Evolutionary conservation across 177 flowering plant genomes (phyloP).

Genomic region (Vitis hybrid): DNA sequence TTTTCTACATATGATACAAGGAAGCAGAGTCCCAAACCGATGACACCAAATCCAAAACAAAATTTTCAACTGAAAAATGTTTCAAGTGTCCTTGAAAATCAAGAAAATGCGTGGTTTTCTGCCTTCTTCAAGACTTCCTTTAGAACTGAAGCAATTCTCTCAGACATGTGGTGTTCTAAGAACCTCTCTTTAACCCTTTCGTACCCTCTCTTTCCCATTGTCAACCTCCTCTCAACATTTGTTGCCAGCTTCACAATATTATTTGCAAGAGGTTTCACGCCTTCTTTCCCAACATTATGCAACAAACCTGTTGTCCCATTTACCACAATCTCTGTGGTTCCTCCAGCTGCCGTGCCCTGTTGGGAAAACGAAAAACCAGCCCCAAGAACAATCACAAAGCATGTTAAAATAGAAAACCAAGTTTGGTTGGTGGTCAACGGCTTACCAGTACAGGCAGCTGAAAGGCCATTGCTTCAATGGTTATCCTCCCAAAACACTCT

Average conservation of each 20-base stretch:
- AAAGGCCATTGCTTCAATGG: constrained; percentile 99
- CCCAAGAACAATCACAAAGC: not conserved
- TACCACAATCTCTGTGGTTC: constrained; percentile 83
- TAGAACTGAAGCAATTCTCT: constrained; percentile 71
- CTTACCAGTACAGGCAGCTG: constrained; percentile 91
- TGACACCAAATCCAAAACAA: not conserved
- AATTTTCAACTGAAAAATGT: not conserved
- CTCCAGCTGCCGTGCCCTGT: constrained; percentile 95
- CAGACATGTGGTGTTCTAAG: constrained; percentile 77
- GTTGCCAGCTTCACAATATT: constrained; percentile 80
- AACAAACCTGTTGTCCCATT: constrained; percentile 79
- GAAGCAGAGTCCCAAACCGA: no score
- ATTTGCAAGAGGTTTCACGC: constrained; percentile 72
- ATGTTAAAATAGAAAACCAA: not conserved
- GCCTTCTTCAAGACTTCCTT: constrained; percentile 60
- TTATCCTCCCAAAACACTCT: constrained; percentile 99
- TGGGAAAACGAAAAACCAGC: not conserved
- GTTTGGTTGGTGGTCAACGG: not conserved
- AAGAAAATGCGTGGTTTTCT: constrained; percentile 20
- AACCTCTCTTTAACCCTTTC: constrained; percentile 77
- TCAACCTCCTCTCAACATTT: constrained; percentile 67
- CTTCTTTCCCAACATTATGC: constrained; percentile 89
- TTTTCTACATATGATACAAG: no score
- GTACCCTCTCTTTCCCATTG: constrained; percentile 78
- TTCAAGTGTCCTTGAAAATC: constrained; percentile 4